A percentile compares a stretch with the other conserved stretches of the same genome.
phyloP scores from a whole-genome alignment of 139 green algal species.

The Spirogloea muscicola region DNA sequence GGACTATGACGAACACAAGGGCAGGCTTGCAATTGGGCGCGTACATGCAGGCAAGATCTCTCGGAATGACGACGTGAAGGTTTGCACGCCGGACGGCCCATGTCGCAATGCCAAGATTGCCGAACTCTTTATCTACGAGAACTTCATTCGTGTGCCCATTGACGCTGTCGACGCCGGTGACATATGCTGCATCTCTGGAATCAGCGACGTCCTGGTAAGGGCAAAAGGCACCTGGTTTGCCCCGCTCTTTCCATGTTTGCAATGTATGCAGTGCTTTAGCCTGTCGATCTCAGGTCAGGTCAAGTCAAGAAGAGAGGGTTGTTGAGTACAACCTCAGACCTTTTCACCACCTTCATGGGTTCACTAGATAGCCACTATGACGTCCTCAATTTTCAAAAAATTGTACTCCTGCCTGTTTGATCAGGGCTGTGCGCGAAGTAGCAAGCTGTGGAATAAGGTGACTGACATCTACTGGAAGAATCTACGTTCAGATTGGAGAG shows the following conservation, averaged over 20 bases:
- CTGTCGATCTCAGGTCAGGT: no score
- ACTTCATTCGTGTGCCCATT: conserved; percentile 65
- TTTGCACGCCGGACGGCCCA: conserved; percentile 10
- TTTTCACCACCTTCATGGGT: no score
- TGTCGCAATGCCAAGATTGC: conserved; percentile 64
- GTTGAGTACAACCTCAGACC: no score
- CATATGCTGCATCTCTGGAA: conserved; percentile 82
- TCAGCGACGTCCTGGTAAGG: conserved; percentile 56
- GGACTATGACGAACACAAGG: conserved; percentile 83
- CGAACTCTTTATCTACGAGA: conserved; percentile 96
- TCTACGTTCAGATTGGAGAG: conserved; percentile 78
- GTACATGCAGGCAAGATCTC: conserved; percentile 80
- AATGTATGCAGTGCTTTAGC: no score
- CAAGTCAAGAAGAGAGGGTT: no score
- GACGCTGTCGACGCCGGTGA: conserved; percentile 81
- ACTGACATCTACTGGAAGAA: background rate
- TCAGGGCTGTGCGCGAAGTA: background rate
- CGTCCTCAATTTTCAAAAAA: background rate
- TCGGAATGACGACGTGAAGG: conserved; percentile 59
- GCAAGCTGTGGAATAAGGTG: background rate
- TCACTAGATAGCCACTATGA: no score
- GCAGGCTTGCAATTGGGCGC: conserved; percentile 45
- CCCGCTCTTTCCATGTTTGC: no score
- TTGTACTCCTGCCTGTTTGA: background rate
- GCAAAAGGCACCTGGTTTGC: no score